These are phyloP conservation scores for Zanthoxylum bungeanum DNA, from an alignment of 345 rosid species.

Conservation along the genomic window DNA sequence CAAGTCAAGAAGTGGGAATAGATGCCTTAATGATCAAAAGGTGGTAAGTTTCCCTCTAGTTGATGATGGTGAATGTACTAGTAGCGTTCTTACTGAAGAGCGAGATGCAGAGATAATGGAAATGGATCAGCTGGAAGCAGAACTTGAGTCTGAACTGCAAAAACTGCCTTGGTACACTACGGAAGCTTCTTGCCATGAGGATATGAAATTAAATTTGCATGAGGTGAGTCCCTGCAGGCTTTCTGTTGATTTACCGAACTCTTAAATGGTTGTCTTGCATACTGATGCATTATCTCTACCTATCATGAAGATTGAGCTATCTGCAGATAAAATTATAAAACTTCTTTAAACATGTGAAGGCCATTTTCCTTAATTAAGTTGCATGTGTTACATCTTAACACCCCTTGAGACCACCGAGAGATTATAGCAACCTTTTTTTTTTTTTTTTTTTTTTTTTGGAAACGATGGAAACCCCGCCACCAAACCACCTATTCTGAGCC, in stretches of 20 bases:
- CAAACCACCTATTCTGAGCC: too few relatives aligned
- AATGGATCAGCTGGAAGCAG: slow-evolving; percentile 78
- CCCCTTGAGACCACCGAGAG: neutral
- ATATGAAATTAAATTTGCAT: slow-evolving; percentile 12
- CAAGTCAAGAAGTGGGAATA: slow-evolving; percentile 22
- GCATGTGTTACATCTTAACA: neutral
- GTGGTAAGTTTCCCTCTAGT: slow-evolving; percentile 12
- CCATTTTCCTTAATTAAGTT: neutral
- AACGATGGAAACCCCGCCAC: too few relatives aligned
- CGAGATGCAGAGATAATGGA: slow-evolving; percentile 47
- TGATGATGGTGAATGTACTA: slow-evolving; percentile 60
- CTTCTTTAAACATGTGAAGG: neutral
- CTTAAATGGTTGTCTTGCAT: neutral
- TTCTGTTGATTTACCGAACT: neutral
- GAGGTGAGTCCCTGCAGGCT: slow-evolving; percentile 37
- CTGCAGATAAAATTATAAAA: neutral
- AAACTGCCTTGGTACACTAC: slow-evolving; percentile 45
- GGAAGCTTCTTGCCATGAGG: slow-evolving; percentile 22
- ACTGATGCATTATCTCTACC: neutral
- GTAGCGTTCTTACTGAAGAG: slow-evolving; percentile 87
- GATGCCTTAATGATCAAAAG: slow-evolving; percentile 27
- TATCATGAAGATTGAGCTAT: neutral
- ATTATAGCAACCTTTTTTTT: too few relatives aligned
- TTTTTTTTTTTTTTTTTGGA: too few relatives aligned
- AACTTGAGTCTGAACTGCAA: slow-evolving; percentile 75